phyloP scores from a whole-genome alignment of 176 grass and related monocot genomes.

The Oropetium thomaeum region DNA sequence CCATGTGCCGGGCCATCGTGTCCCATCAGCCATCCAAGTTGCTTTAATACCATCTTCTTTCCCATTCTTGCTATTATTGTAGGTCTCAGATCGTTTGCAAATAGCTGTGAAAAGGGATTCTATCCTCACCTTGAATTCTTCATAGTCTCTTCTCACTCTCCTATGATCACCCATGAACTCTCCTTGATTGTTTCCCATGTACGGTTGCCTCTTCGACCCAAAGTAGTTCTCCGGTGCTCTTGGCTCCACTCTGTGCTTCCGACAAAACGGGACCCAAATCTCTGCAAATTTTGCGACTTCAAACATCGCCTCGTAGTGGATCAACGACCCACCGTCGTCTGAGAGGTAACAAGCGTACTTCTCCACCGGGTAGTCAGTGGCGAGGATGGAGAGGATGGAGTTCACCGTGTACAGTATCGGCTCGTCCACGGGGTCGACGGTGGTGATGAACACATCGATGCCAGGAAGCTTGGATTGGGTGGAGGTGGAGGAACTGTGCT shows the following conservation, averaged over 20 bases:
- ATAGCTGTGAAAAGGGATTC: constrained; percentile 30
- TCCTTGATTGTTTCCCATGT: background rate
- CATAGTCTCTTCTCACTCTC: constrained; percentile 38
- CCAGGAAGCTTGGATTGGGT: constrained; percentile 20
- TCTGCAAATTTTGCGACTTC: constrained; percentile 28
- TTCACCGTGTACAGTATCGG: constrained; percentile 45
- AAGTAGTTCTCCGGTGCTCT: constrained; percentile 47
- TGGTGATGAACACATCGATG: constrained; percentile 49
- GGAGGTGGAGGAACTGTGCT: background rate
- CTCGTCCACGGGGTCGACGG: constrained; percentile 45
- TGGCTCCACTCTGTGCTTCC: constrained; percentile 40
- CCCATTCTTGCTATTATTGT: constrained; percentile 3
- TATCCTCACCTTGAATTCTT: constrained; percentile 50
- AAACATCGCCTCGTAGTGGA: constrained; percentile 43
- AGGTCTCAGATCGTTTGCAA: constrained; percentile 32
- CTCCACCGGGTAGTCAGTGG: constrained; percentile 46
- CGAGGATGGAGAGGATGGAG: constrained; percentile 50
- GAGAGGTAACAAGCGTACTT: constrained; percentile 49
- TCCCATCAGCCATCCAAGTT: constrained; percentile 53
- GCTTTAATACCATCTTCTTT: constrained; percentile 14
- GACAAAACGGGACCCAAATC: constrained; percentile 43
- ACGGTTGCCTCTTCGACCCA: background rate
- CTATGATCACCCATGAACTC: constrained; percentile 37
- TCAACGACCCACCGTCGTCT: constrained; percentile 36
- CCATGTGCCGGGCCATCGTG: constrained; percentile 50